Evolutionary conservation across 1,284 basidiomycete species (phyloP).

Genomic region (Boletus smithii): DNA sequence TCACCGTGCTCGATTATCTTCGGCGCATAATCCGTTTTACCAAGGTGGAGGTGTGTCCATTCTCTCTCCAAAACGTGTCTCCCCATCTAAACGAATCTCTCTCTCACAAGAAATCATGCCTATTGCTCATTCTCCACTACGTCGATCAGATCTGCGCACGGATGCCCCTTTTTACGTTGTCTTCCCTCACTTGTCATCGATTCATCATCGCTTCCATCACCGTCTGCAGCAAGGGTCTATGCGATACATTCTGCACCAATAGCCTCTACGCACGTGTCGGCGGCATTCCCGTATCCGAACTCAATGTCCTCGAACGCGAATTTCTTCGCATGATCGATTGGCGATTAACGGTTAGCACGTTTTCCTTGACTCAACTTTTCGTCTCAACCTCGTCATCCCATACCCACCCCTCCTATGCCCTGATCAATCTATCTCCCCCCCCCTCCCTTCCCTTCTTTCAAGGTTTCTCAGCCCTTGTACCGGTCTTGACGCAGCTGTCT

Average conservation of each 20-base stretch:
- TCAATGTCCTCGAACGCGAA: constrained; percentile 90
- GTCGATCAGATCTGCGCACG: constrained; percentile 92
- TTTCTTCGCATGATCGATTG: constrained; percentile 89
- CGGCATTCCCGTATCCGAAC: constrained; percentile 83
- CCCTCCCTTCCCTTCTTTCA: constrained; percentile 10
- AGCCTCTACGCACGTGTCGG: constrained; percentile 91
- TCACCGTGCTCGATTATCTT: constrained; percentile 86
- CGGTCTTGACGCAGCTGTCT: constrained; percentile 26
- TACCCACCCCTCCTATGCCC: neutral
- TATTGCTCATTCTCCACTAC: constrained; percentile 87
- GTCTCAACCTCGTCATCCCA: constrained; percentile 10
- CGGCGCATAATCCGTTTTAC: constrained; percentile 89
- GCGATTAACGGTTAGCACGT: constrained; percentile 79
- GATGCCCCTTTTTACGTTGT: constrained; percentile 83
- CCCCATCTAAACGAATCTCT: constrained; percentile 6
- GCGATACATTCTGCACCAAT: constrained; percentile 92
- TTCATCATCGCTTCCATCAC: constrained; percentile 90
- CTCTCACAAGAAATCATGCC: constrained; percentile 70
- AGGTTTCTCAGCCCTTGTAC: constrained; percentile 18
- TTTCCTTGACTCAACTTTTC: constrained; percentile 19
- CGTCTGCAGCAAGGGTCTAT: constrained; percentile 86
- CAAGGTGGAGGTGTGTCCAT: constrained; percentile 75
- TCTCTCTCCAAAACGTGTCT: neutral
- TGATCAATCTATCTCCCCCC: neutral
- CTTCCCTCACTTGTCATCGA: constrained; percentile 92